Percentiles rank a stretch among this genome's conserved stretches.
Conservation (phyloP, 2,329 filamentous ascomycete genomes). For the Coniochaeta hoffmannii region DNA sequence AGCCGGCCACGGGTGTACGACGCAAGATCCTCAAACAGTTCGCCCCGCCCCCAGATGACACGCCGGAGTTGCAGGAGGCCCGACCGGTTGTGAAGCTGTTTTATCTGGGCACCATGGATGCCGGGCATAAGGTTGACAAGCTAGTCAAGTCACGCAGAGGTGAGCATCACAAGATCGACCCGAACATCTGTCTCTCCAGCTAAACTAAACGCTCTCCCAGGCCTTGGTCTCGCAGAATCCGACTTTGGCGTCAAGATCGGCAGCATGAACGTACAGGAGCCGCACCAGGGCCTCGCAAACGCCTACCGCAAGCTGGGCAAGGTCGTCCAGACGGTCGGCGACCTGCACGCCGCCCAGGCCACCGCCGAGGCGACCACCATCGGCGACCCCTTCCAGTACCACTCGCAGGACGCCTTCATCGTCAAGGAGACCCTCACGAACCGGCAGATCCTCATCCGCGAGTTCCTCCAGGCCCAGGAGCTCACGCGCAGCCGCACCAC, state of each 20-base stretch:
- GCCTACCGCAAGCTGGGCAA: conserved; percentile 95
- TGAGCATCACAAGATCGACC: conserved; percentile 29
- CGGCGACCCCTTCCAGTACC: conserved; percentile 88
- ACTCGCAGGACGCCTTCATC: conserved; percentile 92
- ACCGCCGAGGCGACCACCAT: conserved; percentile 94
- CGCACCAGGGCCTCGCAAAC: conserved; percentile 76
- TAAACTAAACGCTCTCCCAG: conserved; percentile 36
- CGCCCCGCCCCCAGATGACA: conserved; percentile 93
- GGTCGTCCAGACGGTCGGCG: conserved; percentile 84
- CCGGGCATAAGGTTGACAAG: conserved; percentile 93
- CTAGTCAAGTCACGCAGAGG: conserved; percentile 88
- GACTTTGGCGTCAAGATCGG: conserved; percentile 89
- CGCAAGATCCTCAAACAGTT: conserved; percentile 98
- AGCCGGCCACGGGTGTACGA: conserved; percentile 90
- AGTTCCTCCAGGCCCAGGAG: conserved; percentile 87
- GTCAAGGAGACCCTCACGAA: conserved; percentile 98
- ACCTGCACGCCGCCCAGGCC: conserved; percentile 92
- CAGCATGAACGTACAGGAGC: conserved; percentile 82
- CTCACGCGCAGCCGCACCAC: conserved; percentile 72
- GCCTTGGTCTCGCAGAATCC: conserved; percentile 82
- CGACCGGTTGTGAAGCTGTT: conserved; percentile 91
- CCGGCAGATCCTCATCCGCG: conserved; percentile 89
- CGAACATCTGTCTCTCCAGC: neutral
- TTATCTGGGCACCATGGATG: conserved; percentile 91
- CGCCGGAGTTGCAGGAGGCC: conserved; percentile 84